Conservation (phyloP, 352 stramenopile species). For the Thraustotheca clavata region DNA sequence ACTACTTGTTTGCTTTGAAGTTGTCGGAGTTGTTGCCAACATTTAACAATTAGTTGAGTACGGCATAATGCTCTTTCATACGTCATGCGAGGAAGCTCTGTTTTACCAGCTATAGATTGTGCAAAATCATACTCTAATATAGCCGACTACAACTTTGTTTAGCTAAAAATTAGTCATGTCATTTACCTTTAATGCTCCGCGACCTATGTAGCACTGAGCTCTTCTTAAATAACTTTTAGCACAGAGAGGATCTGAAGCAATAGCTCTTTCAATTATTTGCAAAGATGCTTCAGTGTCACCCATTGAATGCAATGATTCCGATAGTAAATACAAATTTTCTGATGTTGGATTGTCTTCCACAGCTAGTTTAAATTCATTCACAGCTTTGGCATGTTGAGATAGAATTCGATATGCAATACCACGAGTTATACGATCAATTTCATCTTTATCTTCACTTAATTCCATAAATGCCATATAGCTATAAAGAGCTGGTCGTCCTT, state of each 20-base stretch:
- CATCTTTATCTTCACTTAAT: slow-evolving; percentile 22
- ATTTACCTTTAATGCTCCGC: slow-evolving; percentile 8
- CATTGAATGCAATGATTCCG: slow-evolving; percentile 67
- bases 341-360: slow-evolving; percentile 48
- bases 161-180: slow-evolving; percentile 37
- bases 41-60: slow-evolving; percentile 36
- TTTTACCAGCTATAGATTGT: slow-evolving; percentile 44
- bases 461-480: slow-evolving; percentile 69
- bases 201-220: slow-evolving; percentile 31
- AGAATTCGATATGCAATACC: slow-evolving; percentile 63
- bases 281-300: slow-evolving; percentile 73
- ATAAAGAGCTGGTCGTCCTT: slow-evolving; percentile 52
- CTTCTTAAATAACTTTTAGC: slow-evolving; percentile 57
- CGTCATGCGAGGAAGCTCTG: slow-evolving; percentile 34
- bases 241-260: slow-evolving; percentile 44
- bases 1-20: slow-evolving; percentile 7
- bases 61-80: slow-evolving; percentile 69
- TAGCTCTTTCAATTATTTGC: slow-evolving; percentile 60
- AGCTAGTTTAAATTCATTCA: slow-evolving; percentile 52
- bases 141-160: slow-evolving; percentile 32
- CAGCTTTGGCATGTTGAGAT: slow-evolving; percentile 49
- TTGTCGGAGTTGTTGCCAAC: slow-evolving; percentile 8
- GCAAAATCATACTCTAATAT: slow-evolving; percentile 61
- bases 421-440: slow-evolving; percentile 41
- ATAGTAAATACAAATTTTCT: slow-evolving; percentile 70